These are phyloP conservation scores for Chrysanthemum seticuspe DNA, from an alignment of 129 eudicot species.

Conservation along the genomic window DNA sequence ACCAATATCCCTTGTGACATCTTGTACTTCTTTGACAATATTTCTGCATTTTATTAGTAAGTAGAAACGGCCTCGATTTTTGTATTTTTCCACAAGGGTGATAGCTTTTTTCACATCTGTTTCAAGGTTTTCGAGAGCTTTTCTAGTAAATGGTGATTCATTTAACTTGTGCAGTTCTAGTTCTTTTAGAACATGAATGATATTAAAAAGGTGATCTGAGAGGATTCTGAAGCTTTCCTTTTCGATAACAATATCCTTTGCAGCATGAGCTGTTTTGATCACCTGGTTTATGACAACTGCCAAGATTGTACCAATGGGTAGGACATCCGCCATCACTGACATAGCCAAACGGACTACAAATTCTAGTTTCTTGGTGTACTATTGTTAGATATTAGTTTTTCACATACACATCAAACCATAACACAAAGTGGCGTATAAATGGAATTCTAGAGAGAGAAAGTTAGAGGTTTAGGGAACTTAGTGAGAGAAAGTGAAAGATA, in stretches of 20 bases:
- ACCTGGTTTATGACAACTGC: conserved; percentile 51
- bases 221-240: conserved; percentile 58
- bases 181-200: conserved; percentile 50
- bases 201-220: conserved; percentile 52
- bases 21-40: conserved; percentile 70
- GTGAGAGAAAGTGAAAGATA: too few relatives aligned
- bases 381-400: too few relatives aligned
- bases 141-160: conserved; percentile 50
- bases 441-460: too few relatives aligned
- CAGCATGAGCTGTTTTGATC: conserved; percentile 60
- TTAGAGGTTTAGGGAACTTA: too few relatives aligned
- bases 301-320: conserved; percentile 56
- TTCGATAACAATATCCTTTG: conserved; percentile 53
- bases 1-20: too few relatives aligned
- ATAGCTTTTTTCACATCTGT: conserved; percentile 53
- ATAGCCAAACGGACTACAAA: conserved; percentile 4
- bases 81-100: conserved; percentile 55
- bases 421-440: too few relatives aligned
- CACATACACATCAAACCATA: too few relatives aligned
- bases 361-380: not conserved
- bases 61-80: conserved; percentile 53
- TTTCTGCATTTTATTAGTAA: conserved; percentile 50
- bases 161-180: conserved; percentile 42
- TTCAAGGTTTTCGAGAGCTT: conserved; percentile 63
- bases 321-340: conserved; percentile 41